Percentiles rank a stretch among this genome's conserved stretches.
Evolutionary conservation across 2,329 filamentous ascomycete genomes (phyloP).

Genomic region (Neoascochyta sp.): DNA sequence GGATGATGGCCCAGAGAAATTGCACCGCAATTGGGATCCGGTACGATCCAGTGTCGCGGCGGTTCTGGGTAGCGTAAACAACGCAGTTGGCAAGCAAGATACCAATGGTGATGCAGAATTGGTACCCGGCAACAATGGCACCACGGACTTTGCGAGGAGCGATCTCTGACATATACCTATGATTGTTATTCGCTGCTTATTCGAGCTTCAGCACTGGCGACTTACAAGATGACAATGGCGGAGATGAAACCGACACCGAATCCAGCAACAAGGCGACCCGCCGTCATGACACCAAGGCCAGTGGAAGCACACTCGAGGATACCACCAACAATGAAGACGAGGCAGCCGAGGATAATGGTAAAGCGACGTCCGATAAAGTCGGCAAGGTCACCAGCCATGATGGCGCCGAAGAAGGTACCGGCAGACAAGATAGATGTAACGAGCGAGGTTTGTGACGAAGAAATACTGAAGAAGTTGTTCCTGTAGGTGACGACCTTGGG

Average conservation of each 20-base stretch:
- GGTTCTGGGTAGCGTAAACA: constrained; percentile 67
- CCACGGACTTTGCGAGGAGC: constrained; percentile 66
- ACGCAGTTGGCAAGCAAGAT: constrained; percentile 72
- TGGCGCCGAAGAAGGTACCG: constrained; percentile 72
- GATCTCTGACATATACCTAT: constrained; percentile 79
- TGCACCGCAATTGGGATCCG: constrained; percentile 80
- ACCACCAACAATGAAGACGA: constrained; percentile 58
- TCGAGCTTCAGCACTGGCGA: constrained; percentile 10
- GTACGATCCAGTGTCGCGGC: constrained; percentile 61
- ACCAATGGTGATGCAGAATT: constrained; percentile 80
- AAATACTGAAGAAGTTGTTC: constrained; percentile 28
- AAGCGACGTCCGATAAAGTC: constrained; percentile 64
- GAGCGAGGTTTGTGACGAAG: constrained; percentile 49
- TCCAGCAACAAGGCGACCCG: constrained; percentile 70
- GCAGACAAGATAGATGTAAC: constrained; percentile 73
- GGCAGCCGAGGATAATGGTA: constrained; percentile 59
- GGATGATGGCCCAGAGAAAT: constrained; percentile 76
- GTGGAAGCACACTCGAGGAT: constrained; percentile 59
- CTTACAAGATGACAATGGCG: constrained; percentile 53
- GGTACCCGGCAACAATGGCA: constrained; percentile 71
- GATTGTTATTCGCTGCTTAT: constrained; percentile 8
- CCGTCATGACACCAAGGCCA: constrained; percentile 61
- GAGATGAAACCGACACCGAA: constrained; percentile 71
- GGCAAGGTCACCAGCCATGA: constrained; percentile 55
- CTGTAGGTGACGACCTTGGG: constrained; percentile 62